Percentiles rank a stretch among this genome's conserved stretches.
Evolutionary conservation across 108 stramenopile genomes (phyloP).

Genomic region (Thalassiosira profunda): DNA sequence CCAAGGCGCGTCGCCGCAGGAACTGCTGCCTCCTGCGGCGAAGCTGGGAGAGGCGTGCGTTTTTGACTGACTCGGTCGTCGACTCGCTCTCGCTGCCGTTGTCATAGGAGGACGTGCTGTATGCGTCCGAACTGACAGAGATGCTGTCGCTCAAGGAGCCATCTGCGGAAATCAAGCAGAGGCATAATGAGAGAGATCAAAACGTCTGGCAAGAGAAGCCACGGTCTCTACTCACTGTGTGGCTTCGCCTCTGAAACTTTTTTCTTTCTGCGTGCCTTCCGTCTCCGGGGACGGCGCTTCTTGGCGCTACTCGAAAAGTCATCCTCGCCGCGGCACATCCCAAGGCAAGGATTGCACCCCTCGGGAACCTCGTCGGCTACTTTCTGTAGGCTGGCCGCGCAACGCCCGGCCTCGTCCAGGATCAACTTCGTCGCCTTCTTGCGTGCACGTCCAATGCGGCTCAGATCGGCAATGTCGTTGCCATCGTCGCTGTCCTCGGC

Average conservation of each 20-base stretch:
- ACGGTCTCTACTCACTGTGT: background rate
- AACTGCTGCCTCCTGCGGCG: conserved; percentile 1
- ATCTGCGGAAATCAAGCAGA: no score
- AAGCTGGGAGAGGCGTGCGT: background rate
- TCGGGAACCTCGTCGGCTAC: background rate
- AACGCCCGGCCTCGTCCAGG: background rate
- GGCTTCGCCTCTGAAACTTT: background rate
- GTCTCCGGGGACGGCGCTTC: background rate
- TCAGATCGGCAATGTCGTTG: background rate
- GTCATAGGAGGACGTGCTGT: background rate
- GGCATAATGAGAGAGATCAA: no score
- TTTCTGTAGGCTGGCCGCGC: background rate
- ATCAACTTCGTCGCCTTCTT: background rate
- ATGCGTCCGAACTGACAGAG: background rate
- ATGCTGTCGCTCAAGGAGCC: conserved; percentile 2
- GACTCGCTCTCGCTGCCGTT: background rate
- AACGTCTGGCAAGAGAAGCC: background rate
- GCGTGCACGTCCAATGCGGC: background rate
- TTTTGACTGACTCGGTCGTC: no score
- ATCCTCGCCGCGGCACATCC: background rate
- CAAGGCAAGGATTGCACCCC: background rate
- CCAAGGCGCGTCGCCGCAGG: background rate
- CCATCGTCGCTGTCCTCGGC: background rate
- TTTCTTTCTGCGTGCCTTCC: background rate
- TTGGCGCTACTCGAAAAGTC: background rate